Evolutionary conservation across 371 early-diverging fungal species (phyloP), one percentile per base, ranked within the genome.

Genomic region (Sporodiniella umbellata): DNA sequence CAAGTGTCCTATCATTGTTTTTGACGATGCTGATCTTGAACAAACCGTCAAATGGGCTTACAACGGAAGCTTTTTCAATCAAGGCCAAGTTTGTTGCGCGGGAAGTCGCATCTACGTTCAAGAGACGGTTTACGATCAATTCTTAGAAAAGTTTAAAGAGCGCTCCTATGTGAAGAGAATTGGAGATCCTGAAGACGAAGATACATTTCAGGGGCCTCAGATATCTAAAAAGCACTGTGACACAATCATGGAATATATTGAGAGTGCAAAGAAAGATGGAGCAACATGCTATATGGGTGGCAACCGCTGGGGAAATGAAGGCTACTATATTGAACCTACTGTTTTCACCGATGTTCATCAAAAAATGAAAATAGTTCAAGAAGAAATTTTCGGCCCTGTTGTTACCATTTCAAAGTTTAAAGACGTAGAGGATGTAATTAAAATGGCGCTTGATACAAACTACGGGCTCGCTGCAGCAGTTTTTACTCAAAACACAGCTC

Each of bases 1-100:
- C 48, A 92, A 92, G 51, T 92, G 94, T 1, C 89, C 94, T 31
- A 89, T 90, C 58, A 89, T 95, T 43, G 89, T 94, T 33, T 94
- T 95, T 66, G 91, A 87, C 18, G 88, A 89, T 67, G 90, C 88
- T 12, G 57, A 94, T 57, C 45, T 94, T 21, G 88, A 89, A 33
- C 78, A 79, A 54, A 90, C 91, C 7, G 89, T 92, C 30, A 68
- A 72, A 42, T 83, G 83, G 64, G 82, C 86, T 7, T 76, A 83
- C 61, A 72, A 69, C 15, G 93, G 86, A 51, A 80, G 83, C 51
- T 92, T 82, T 68, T 76, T 83, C 60, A 93, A 94, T 69, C 70
- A 80, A 39, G 96, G 96, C n/a, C 93, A 92, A 64, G 83, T 84
- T 2, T 93, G 93, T 62, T 84, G 92, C 47, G 83, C 84, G 46